phyloP scores from a whole-genome alignment of 192 early-diverging fungal genomes.

The Backusella sp. region DNA sequence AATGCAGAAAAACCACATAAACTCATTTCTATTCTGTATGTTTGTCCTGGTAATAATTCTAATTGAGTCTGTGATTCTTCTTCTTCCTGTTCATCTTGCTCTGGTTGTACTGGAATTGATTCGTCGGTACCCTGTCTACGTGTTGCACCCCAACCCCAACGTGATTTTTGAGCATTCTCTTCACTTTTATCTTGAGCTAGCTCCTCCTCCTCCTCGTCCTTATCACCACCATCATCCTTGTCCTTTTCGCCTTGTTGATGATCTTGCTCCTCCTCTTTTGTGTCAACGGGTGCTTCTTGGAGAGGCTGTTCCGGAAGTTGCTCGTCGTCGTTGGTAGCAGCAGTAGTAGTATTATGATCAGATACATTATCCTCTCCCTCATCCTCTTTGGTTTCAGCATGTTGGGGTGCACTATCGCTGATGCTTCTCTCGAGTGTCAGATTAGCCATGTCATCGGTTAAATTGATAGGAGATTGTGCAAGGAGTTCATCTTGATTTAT shows the following conservation, averaged over 20 bases:
- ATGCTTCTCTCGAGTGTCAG: not conserved
- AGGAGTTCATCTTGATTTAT: not conserved
- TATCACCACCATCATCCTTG: not conserved
- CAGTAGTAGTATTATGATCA: not conserved
- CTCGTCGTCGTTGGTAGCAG: not conserved
- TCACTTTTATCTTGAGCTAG: not conserved
- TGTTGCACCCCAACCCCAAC: constrained; percentile 8
- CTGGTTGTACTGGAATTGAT: not conserved
- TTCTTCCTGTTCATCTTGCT: not conserved
- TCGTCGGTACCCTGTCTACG: not conserved
- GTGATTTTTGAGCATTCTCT: not conserved
- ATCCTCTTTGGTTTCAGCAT: not conserved
- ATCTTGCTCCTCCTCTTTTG: not conserved
- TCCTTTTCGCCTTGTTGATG: not conserved
- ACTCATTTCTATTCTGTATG: constrained; percentile 54
- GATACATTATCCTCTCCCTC: not conserved
- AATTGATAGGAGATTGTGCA: not conserved
- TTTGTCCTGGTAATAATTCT: constrained; percentile 36
- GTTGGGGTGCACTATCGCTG: not conserved
- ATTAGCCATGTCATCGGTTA: not conserved
- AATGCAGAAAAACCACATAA: constrained; percentile 53
- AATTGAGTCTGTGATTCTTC: not conserved
- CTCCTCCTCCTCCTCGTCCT: not conserved
- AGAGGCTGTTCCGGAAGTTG: not conserved
- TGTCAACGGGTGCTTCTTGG: not conserved